Evolutionary conservation across 2,329 filamentous ascomycete species (phyloP), one percentile per base, ranked within the genome.

Genomic region (Trichoderma hamatum): DNA sequence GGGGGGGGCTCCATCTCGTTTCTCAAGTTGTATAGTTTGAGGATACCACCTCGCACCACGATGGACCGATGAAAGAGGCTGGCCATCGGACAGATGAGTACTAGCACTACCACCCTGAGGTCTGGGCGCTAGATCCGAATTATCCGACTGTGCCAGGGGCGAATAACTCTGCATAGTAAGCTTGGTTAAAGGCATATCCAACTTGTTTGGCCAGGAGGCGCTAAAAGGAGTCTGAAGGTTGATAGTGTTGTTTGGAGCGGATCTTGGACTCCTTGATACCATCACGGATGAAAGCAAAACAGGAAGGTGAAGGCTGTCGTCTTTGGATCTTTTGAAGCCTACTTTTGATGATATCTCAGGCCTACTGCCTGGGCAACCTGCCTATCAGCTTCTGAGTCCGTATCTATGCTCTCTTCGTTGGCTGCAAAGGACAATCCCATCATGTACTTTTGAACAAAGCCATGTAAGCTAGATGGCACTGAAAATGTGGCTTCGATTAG

Each of bases 81-180:
- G 34, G 9, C 58, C n/a, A 9, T 43, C 34, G 16, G 34, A 13
- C 36, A 36, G 36, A 61, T 46, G 55, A 36, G 30, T 46, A 21
- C 21, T 32, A 28, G 46, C 46, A 49, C 21, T 30, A 28, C 19
- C 43, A 49, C 52, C 28, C n/a, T 30, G 16, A 55, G 39, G 58
- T 43, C 58, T 61, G 34, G 58, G 58, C 58, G 13, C 28, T 19
- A 55, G 51, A 66, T 66, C 63, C 63, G 63, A 66, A 66, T 66
- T 58, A 66, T 49, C 63, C 63, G 63, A 56, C 26, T 16, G 10
- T 54, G 46, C 34, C 36, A 43, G 34, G 58, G 30, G 24, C n/a
- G 39, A 63, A 51, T 63, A 51, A 63, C 60, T 62, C 43, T 43
- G 34, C 21, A n/a, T 26, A 14, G 58, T 61, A 58, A 58, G 55